Conservation (phyloP, 106 monocot genomes). For the Dendrobium catenatum region DNA sequence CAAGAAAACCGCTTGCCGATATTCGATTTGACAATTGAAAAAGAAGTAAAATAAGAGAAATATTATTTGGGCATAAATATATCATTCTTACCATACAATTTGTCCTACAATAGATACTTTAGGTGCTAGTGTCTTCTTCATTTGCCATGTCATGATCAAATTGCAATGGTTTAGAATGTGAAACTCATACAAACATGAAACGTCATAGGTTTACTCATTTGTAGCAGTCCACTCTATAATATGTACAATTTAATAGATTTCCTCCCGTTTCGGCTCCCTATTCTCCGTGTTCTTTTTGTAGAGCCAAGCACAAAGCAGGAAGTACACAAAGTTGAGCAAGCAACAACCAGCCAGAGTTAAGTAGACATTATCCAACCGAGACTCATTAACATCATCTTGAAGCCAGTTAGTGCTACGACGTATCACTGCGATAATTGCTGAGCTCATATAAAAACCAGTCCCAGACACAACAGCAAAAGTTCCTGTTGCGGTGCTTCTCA, state of each 20-base stretch:
- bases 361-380: conserved; percentile 11
- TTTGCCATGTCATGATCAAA: not conserved
- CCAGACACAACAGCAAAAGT: not conserved
- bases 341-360: not conserved
- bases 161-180: not conserved
- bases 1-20: not conserved
- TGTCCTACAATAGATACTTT: too few species aligned
- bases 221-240: not conserved
- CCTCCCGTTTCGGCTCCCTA: not conserved
- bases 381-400: conserved; percentile 8
- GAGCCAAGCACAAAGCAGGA: not conserved
- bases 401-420: conserved; percentile 3
- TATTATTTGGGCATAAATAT: not conserved
- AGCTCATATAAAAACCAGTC: not conserved
- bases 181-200: not conserved
- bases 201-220: not conserved
- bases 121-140: too few species aligned
- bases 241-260: not conserved
- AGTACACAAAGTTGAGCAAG: conserved; percentile 8
- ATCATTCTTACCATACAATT: not conserved
- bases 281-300: conserved; percentile 1
- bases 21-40: too few species aligned
- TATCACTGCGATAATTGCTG: not conserved
- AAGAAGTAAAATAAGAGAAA: not conserved
- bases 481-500: not conserved